Percentiles rank a stretch among this genome's conserved stretches.
These are phyloP conservation scores for Microcyclosporella mali DNA, from an alignment of 2,329 filamentous ascomycete species.

Conservation along the genomic window DNA sequence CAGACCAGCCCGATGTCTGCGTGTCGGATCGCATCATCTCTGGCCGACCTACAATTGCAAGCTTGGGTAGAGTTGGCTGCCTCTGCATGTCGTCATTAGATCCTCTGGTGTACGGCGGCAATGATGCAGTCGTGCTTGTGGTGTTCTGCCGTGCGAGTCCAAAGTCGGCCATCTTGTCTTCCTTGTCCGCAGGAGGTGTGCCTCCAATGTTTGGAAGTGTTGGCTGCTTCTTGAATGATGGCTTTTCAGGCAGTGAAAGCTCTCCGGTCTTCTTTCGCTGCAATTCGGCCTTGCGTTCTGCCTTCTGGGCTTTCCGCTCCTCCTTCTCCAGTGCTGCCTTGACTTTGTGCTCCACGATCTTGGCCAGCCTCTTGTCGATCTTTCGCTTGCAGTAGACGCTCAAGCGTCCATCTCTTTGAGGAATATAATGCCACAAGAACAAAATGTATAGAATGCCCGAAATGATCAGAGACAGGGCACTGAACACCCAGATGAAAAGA, in stretches of 20 bases:
- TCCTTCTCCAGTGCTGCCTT: constrained; percentile 82
- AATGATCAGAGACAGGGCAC: constrained; percentile 64
- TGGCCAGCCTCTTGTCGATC: constrained; percentile 75
- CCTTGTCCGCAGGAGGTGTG: constrained; percentile 49
- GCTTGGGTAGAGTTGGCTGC: constrained; percentile 39
- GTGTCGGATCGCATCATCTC: constrained; percentile 43
- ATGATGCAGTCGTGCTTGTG: constrained; percentile 32
- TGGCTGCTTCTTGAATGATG: constrained; percentile 44
- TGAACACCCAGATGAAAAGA: constrained; percentile 79
- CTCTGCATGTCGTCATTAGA: constrained; percentile 23
- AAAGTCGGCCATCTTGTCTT: constrained; percentile 37
- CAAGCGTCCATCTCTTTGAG: constrained; percentile 70
- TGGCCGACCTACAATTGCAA: constrained; percentile 32
- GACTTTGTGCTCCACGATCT: constrained; percentile 79
- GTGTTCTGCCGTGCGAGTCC: constrained; percentile 32
- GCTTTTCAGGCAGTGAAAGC: constrained; percentile 10
- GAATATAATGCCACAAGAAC: constrained; percentile 91
- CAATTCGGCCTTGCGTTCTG: constrained; percentile 49
- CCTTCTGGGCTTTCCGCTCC: constrained; percentile 49
- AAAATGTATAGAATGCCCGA: constrained; percentile 74
- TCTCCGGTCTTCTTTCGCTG: constrained; percentile 33
- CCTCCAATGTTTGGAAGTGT: constrained; percentile 60
- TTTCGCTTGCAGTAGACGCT: constrained; percentile 85
- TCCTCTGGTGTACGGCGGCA: constrained; percentile 44
- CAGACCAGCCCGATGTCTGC: constrained; percentile 48